Conservation (phyloP, 2,329 filamentous ascomycete genomes). For the Nigrospora osmanthi region DNA sequence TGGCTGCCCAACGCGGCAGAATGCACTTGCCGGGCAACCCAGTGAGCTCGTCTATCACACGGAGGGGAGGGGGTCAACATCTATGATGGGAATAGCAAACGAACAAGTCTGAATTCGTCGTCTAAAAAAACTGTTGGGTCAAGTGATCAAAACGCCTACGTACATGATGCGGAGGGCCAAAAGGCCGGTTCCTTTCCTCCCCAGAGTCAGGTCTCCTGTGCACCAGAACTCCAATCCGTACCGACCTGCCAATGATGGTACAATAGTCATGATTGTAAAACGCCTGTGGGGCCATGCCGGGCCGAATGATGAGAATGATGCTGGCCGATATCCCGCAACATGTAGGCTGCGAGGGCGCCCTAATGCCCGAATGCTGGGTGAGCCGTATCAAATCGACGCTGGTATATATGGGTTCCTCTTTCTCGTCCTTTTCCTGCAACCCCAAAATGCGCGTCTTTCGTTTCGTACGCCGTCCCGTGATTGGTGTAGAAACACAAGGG, state of each 20-base stretch:
- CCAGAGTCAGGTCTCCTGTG: not conserved
- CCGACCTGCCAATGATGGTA: not conserved
- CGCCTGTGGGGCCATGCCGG: not conserved
- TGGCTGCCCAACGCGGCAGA: no score
- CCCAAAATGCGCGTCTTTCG: not conserved
- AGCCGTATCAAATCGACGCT: not conserved
- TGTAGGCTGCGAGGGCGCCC: not conserved
- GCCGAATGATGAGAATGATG: conserved; percentile 1
- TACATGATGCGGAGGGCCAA: not conserved
- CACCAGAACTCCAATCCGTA: conserved; percentile 1
- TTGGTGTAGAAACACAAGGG: not conserved
- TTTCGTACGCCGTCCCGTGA: conserved; percentile 1
- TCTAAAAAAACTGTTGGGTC: not conserved
- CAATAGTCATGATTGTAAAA: not conserved
- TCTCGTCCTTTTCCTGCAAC: not conserved
- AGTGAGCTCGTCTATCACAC: no score
- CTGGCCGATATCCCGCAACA: not conserved
- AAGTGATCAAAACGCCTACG: conserved; percentile 2
- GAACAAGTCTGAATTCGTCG: not conserved
- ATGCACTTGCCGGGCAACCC: no score
- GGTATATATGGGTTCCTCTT: conserved; percentile 1
- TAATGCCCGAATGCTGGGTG: not conserved
- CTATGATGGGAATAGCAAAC: not conserved
- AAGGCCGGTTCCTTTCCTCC: not conserved
- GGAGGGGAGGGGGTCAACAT: no score